Evolutionary conservation across 495 filamentous ascomycete genomes (phyloP).

Genomic region (Copromyces sp.): DNA sequence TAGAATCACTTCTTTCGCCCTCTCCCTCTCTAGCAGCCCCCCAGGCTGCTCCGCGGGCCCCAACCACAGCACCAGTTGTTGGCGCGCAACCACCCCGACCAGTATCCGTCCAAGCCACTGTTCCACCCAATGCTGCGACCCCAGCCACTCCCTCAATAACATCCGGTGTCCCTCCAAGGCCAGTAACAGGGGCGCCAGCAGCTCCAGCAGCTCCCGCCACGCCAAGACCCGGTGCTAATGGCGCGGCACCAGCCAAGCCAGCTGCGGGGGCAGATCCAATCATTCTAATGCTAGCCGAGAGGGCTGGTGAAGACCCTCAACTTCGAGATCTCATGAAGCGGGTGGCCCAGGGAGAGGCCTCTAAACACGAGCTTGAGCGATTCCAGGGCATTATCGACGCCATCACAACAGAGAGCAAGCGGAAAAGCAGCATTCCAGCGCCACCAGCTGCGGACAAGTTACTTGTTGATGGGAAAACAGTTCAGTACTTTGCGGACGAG

Average conservation of each 20-base stretch:
- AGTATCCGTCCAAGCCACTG: background rate
- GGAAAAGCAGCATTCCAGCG: slow-evolving; percentile 24
- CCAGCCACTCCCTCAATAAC: slow-evolving; percentile 7
- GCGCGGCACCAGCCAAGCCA: slow-evolving; percentile 13
- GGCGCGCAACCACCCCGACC: slow-evolving; percentile 3
- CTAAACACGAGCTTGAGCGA: slow-evolving; percentile 64
- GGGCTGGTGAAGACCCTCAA: slow-evolving; percentile 73
- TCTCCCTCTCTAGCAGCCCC: background rate
- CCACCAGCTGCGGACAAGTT: slow-evolving; percentile 35
- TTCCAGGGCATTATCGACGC: slow-evolving; percentile 94
- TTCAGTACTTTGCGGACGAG: slow-evolving; percentile 40
- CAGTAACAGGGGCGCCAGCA: slow-evolving; percentile 16
- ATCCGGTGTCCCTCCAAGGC: background rate
- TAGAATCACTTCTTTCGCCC: slow-evolving; percentile 21
- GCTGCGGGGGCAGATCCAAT: slow-evolving; percentile 70
- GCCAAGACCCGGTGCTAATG: slow-evolving; percentile 7
- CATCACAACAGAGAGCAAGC: slow-evolving; percentile 52
- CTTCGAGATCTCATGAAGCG: slow-evolving; percentile 95
- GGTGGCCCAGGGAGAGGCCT: slow-evolving; percentile 80
- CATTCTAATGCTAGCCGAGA: slow-evolving; percentile 84
- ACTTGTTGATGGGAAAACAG: slow-evolving; percentile 32
- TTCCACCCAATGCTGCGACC: background rate
- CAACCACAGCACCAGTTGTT: background rate
- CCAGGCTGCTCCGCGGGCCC: slow-evolving; percentile 1
- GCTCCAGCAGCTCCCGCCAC: slow-evolving; percentile 15